Evolutionary conservation across 2,329 filamentous ascomycete species (phyloP), one percentile per base, ranked within the genome.

Genomic region (Ophiocordyceps sinensis): DNA sequence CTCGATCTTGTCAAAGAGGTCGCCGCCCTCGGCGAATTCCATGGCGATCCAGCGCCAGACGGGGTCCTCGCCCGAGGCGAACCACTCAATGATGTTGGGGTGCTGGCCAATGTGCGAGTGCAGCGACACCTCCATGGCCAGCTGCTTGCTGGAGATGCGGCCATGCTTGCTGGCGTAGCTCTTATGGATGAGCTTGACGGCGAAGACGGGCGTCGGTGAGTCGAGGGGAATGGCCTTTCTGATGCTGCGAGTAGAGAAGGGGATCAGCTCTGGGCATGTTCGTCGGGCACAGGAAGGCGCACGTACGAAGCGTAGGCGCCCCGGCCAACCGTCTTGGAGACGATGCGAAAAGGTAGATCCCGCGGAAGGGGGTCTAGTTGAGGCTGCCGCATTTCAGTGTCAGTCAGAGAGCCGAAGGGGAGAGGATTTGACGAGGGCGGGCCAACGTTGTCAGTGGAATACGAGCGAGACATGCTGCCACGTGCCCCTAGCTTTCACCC

Each of bases 1-100:
- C 64, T 98, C 93, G 52, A 98, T 96, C 68, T 98, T 98, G 76
- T 98, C 91, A 60, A 98, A 98, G 8, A 98, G 71, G 58, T 98
- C 91, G 11, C 91, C 91, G 35, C 91, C 91, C 52, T 93, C 85
- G 37, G 91, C 91, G 50, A 85, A 82, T 62, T 98, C 91, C 87
- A 98, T 95, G 32, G 88, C 89, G 51, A 98, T 94, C 91, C 91
- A 98, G 51, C 84, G 77, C 89, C 91, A 98, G 15, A 80, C 65
- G 0, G 70, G 55, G 57, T 98, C 88, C 59, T 95, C 85, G 41
- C 87, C 89, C 2, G 81, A 83, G 35, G 82, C 80, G 52, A 93
- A 87, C 73, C 86, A 95, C 56, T 86, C 82, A 53, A 98, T 95
- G 49, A 98, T 82, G 60, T 98, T 94, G 41, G 81, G 77, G 58